Conservation (phyloP, 495 filamentous ascomycete species). For the Hyphodiscus hymeniophilus region DNA sequence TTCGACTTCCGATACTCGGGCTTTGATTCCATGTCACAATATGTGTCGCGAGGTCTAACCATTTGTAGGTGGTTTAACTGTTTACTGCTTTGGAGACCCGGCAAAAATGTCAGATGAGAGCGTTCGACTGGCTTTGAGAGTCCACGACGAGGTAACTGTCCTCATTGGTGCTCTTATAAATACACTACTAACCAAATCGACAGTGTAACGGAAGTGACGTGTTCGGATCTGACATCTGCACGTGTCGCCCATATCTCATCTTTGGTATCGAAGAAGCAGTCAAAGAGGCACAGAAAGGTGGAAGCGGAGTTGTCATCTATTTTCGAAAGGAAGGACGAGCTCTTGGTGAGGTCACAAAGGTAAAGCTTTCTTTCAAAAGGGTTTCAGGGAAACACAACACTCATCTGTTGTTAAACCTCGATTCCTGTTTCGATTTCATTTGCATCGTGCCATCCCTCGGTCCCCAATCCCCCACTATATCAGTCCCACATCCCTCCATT, state of each 20-base stretch:
- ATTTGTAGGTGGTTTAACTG: slow-evolving; percentile 70
- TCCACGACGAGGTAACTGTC: slow-evolving; percentile 71
- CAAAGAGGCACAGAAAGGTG: slow-evolving; percentile 83
- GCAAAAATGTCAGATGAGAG: slow-evolving; percentile 86
- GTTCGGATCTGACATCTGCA: slow-evolving; percentile 98
- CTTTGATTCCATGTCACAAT: too few relatives aligned
- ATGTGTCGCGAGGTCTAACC: slow-evolving; percentile 9
- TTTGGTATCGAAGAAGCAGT: slow-evolving; percentile 97
- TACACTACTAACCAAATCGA: slow-evolving; percentile 19
- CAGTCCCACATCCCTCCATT: slow-evolving; percentile 14
- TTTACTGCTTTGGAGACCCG: slow-evolving; percentile 94
- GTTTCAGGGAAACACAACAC: slow-evolving; percentile 7
- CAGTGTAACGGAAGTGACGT: slow-evolving; percentile 94
- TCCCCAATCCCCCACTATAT: neutral
- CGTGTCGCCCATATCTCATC: slow-evolving; percentile 86
- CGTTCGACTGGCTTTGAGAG: slow-evolving; percentile 74
- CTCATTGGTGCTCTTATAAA: slow-evolving; percentile 1
- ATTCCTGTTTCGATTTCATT: slow-evolving; percentile 8
- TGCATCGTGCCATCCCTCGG: slow-evolving; percentile 12
- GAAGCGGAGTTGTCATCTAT: slow-evolving; percentile 95
- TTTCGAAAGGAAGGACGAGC: slow-evolving; percentile 97
- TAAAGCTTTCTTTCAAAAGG: slow-evolving; percentile 24
- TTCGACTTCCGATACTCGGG: too few relatives aligned
- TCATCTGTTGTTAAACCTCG: slow-evolving; percentile 20
- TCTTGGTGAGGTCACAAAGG: slow-evolving; percentile 94